Conservation (phyloP, 2,329 filamentous ascomycete genomes). For the Phaeophleospora eucalypticola region DNA sequence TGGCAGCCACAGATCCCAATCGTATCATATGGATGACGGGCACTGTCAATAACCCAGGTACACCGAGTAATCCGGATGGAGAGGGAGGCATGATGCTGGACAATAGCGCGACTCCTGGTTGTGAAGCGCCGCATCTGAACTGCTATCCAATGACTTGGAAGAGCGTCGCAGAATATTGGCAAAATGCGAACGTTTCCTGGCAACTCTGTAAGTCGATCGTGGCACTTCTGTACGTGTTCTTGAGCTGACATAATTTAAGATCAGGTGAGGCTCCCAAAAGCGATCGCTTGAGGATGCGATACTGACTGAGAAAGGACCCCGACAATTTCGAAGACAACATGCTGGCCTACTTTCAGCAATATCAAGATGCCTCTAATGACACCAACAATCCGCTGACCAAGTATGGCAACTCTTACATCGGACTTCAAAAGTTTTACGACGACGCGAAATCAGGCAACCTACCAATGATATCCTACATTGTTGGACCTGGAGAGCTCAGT, state of each 20-base stretch:
- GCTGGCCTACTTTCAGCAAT: conserved; percentile 51
- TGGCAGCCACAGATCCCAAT: conserved; percentile 53
- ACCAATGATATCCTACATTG: conserved; percentile 49
- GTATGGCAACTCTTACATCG: conserved; percentile 41
- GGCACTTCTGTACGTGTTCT: no score
- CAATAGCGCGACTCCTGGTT: conserved; percentile 1
- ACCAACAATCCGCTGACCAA: conserved; percentile 27
- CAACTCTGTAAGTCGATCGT: no score
- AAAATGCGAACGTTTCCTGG: not conserved
- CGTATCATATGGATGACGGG: conserved; percentile 51
- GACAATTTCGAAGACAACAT: conserved; percentile 42
- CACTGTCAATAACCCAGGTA: conserved; percentile 49
- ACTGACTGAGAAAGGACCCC: no score
- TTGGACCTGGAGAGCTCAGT: conserved; percentile 47
- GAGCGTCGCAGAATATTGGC: conserved; percentile 1
- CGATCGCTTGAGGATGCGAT: no score
- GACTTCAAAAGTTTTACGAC: conserved; percentile 47
- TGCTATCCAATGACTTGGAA: conserved; percentile 1
- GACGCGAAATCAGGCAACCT: conserved; percentile 49
- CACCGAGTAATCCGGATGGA: conserved; percentile 37
- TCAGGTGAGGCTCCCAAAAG: no score
- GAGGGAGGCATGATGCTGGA: conserved; percentile 29
- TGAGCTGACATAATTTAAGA: no score
- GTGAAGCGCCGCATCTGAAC: conserved; percentile 1
- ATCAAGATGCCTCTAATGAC: conserved; percentile 40